Evolutionary conservation across 805 yeast species (phyloP), one percentile per base, ranked within the genome.

Genomic region (Pichia manshurica): DNA sequence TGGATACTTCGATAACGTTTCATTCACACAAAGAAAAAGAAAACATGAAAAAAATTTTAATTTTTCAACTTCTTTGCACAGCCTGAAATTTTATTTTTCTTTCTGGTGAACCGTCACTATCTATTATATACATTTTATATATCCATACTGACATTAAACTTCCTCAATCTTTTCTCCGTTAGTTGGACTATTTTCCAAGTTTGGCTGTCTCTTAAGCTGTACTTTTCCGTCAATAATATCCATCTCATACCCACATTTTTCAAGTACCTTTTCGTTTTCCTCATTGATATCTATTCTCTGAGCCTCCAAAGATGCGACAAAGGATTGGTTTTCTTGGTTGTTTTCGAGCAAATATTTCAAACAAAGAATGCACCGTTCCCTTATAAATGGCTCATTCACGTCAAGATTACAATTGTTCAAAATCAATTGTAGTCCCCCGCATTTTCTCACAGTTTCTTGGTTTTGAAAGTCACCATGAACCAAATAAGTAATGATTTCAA

Each of bases 381-480:
- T 84, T 48, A 86, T 82, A 56, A 75, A 91, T 0, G 97, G 98
- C 62, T 93, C 95, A 60, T 86, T 80, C 39, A 81, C 82, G 62
- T 91, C 98, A 44, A 93, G 81, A 35, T 84, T 78, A 67, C 97
- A 90, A 53, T 82, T 84, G 7, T 90, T 84, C 21, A 91, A 68
- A 0, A 90, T 72, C 17, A 87, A 64, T 45, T 81, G 87, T 13
- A 91, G 62, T 0, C 88, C 95, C 40, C 84, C 86, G 0, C 70
- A 55, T 25, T 74, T 75, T 41, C 97, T 69, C 32, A 86, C 69
- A 38, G 66, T 61, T 48, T 90, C 91, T 60, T 91, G 96, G 5
- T 79, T 75, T 5, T 68, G 69, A 39, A 63, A 67, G 40, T 80
- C 74, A 0, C 74, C 68, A 53, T 74, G 74, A 0, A 77, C 72